Base-by-base conservation (phyloP, 179 eudicot species). In the Silene vulgaris region DNA sequence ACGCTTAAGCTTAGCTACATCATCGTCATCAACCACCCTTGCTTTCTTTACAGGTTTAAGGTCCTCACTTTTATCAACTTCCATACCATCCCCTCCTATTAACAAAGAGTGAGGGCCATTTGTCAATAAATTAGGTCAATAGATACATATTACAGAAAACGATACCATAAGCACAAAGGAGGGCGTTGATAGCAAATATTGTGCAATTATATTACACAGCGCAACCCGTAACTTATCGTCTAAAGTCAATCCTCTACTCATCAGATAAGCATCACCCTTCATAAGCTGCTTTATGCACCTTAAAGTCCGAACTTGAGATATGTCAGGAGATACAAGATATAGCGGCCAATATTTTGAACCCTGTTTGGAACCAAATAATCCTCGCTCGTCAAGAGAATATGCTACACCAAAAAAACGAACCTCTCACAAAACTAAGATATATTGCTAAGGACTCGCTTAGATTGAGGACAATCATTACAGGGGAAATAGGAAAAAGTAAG, bases 1-100 rank as follows among this genome's bases (percentile, higher is more conserved):
- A 62, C 85, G 88, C 79, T 89, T 93, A 74, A 96, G 65, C 80
- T 86, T 93, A 71, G 86, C 84, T 52, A 83, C 74, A 72, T 65
- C 75, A 17, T 76, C 82, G 45, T 84, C 84, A 62, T 77, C 89
- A 63, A 85, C 88, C 61, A 76, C 72, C 75, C 57, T 80, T 35
- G 59, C 16, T 14, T 74, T 75, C 77, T 76, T 83, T 57, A 7
- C 8, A 35, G 85, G 68, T 48, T 82, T 84, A 56, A 82, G 80
- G 64, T 84, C 81, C 66, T 29, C 85, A 28, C 68, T 82, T 43
- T 79, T 82, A 59, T 76, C 63, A 75, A 83, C 86, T 80, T 83
- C 80, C 77, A 74, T 78, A 73, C 72, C 83, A 74, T 78, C 83
- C 19, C 78, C 85, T 21, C 78, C 90, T 80, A 72, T 76, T 79